These are phyloP conservation scores for Bremia lactucae DNA, from an alignment of 352 stramenopile species.

Conservation along the genomic window DNA sequence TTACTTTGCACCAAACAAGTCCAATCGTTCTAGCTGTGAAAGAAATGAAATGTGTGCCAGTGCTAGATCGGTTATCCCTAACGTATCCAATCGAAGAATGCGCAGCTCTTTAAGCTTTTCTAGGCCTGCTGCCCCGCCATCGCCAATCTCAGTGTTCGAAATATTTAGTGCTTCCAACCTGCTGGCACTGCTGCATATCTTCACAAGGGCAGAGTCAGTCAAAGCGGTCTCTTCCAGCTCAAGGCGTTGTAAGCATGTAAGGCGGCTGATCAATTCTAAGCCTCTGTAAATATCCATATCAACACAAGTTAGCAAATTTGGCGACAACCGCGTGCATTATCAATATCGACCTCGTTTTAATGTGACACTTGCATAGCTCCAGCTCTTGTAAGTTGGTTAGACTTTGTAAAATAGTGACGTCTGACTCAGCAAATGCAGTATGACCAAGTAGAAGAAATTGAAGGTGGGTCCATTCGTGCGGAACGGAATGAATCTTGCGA, in stretches of 20 bases:
- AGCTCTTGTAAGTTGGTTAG: slow-evolving; percentile 46
- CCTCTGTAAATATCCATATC: slow-evolving; percentile 19
- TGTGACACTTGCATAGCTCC: slow-evolving; percentile 50
- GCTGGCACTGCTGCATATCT: slow-evolving; percentile 40
- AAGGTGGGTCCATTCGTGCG: slow-evolving; percentile 41
- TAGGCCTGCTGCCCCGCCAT: slow-evolving; percentile 39
- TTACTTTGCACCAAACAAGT: slow-evolving; percentile 72
- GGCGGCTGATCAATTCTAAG: slow-evolving; percentile 59
- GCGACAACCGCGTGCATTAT: background rate
- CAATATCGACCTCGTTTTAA: slow-evolving; percentile 48
- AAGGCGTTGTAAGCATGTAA: slow-evolving; percentile 42
- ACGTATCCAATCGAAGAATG: slow-evolving; percentile 51
- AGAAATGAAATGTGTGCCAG: slow-evolving; percentile 46
- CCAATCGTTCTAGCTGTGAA: slow-evolving; percentile 38
- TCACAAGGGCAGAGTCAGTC: slow-evolving; percentile 42
- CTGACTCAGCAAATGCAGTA: slow-evolving; percentile 51
- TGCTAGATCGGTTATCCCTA: slow-evolving; percentile 51
- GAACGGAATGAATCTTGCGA: slow-evolving; percentile 37
- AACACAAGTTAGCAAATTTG: background rate
- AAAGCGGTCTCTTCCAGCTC: slow-evolving; percentile 49
- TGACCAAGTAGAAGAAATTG: slow-evolving; percentile 45
- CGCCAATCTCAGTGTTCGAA: slow-evolving; percentile 60
- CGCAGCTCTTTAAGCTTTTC: slow-evolving; percentile 40
- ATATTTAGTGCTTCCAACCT: slow-evolving; percentile 49
- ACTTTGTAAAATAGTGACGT: slow-evolving; percentile 42